Conservation (phyloP, 2,329 filamentous ascomycete species). For the Seiridium cupressi region DNA sequence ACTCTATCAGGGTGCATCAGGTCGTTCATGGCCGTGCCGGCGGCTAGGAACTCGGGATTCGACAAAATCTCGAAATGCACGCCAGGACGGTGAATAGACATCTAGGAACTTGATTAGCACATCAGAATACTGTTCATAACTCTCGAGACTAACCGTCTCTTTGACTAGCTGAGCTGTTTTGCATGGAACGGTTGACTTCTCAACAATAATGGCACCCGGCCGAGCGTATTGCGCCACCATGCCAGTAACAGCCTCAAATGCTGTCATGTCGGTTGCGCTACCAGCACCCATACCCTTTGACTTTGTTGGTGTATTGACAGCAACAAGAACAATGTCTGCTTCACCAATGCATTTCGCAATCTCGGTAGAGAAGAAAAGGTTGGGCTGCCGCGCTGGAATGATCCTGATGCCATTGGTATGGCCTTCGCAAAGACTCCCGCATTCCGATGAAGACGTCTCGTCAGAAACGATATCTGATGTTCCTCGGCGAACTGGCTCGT, state of each 20-base stretch:
- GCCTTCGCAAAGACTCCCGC: conserved; percentile 23
- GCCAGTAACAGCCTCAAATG: conserved; percentile 67
- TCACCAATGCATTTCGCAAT: conserved; percentile 59
- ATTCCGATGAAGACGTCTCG: conserved; percentile 29
- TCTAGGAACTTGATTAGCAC: conserved; percentile 31
- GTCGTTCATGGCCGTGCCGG: conserved; percentile 72
- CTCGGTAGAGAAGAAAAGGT: conserved; percentile 73
- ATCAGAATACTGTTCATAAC: background rate
- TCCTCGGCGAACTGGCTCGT: conserved; percentile 29
- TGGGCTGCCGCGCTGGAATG: conserved; percentile 51
- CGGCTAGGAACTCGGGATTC: conserved; percentile 79
- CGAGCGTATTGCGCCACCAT: conserved; percentile 67
- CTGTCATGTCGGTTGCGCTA: conserved; percentile 69
- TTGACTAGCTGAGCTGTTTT: conserved; percentile 69
- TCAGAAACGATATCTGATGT: conserved; percentile 25
- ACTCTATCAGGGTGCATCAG: conserved; percentile 71
- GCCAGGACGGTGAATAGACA: conserved; percentile 58
- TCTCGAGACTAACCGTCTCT: conserved; percentile 54
- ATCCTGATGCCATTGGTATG: conserved; percentile 22
- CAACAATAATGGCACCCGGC: conserved; percentile 70
- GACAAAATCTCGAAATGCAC: conserved; percentile 73
- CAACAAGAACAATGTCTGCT: conserved; percentile 72
- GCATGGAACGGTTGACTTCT: conserved; percentile 80
- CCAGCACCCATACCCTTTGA: conserved; percentile 67
- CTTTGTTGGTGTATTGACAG: conserved; percentile 81